These are phyloP conservation scores for Diplodia seriata DNA, from an alignment of 2,329 filamentous ascomycete genomes.

Conservation along the genomic window DNA sequence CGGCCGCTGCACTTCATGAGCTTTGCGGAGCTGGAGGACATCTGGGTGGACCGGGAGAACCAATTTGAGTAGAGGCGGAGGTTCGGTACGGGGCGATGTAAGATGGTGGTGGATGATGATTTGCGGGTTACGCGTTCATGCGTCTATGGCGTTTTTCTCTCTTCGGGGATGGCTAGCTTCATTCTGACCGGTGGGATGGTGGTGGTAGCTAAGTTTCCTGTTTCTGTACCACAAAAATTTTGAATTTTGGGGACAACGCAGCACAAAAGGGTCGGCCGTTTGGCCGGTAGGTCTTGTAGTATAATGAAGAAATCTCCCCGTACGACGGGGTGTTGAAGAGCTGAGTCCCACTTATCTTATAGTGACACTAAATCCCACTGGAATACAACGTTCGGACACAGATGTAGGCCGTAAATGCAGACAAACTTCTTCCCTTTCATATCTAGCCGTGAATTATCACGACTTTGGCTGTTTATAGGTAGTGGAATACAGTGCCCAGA, in stretches of 20 bases:
- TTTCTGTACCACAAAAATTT: neutral
- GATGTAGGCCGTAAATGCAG: neutral
- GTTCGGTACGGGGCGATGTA: neutral
- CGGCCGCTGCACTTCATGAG: constrained; percentile 95
- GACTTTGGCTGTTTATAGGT: too few species aligned
- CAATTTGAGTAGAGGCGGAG: constrained; percentile 76
- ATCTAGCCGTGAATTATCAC: neutral
- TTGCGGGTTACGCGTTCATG: neutral
- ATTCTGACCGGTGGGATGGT: neutral
- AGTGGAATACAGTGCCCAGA: too few species aligned
- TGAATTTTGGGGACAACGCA: neutral
- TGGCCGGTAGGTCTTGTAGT: constrained; percentile 9
- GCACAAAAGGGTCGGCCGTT: neutral
- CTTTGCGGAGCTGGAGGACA: constrained; percentile 96
- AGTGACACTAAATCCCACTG: too few species aligned
- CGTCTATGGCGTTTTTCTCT: neutral
- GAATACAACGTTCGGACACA: too few species aligned
- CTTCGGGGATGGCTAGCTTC: neutral
- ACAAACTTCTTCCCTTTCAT: neutral
- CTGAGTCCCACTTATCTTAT: too few species aligned
- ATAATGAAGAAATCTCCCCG: constrained; percentile 2
- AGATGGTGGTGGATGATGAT: neutral
- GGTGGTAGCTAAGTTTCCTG: neutral
- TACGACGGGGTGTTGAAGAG: too few species aligned
- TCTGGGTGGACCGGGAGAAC: constrained; percentile 91